A percentile compares a stretch with the other conserved stretches of the same genome.
Evolutionary conservation across 2,329 filamentous ascomycete genomes (phyloP).

Genomic region (Oidium heveae): DNA sequence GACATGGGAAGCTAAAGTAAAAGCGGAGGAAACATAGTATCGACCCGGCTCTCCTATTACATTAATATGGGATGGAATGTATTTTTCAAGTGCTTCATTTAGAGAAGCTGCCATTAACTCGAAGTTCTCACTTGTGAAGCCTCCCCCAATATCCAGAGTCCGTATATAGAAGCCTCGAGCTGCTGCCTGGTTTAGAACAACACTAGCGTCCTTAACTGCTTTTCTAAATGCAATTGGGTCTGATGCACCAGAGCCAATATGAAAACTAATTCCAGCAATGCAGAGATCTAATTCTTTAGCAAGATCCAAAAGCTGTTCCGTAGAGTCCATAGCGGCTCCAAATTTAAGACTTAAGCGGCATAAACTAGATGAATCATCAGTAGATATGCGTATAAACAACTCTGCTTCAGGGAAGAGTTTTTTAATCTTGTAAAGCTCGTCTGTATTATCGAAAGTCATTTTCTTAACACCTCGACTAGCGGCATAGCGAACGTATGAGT

Average conservation of each 20-base stretch:
- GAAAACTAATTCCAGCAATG: constrained; percentile 89
- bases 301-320: constrained; percentile 48
- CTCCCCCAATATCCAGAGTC: constrained; percentile 81
- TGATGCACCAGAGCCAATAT: constrained; percentile 86
- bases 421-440: constrained; percentile 95
- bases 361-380: constrained; percentile 81
- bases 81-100: constrained; percentile 54
- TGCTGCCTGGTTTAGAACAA: constrained; percentile 66
- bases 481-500: constrained; percentile 86
- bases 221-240: constrained; percentile 81
- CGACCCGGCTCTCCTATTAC: constrained; percentile 92
- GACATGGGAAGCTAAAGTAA: constrained; percentile 84
- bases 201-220: constrained; percentile 69
- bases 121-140: constrained; percentile 77
- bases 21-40: constrained; percentile 83
- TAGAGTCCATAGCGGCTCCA: constrained; percentile 67
- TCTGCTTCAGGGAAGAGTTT: constrained; percentile 72
- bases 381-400: constrained; percentile 81
- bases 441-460: constrained; percentile 98
- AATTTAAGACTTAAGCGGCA: constrained; percentile 97
- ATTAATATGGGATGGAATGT: constrained; percentile 55
- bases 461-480: constrained; percentile 66
- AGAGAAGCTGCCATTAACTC: constrained; percentile 72
- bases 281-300: constrained; percentile 67
- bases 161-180: constrained; percentile 56